Conservation (phyloP, 1,139 yeast species). For the Zygosaccharomyces sapae region DNA sequence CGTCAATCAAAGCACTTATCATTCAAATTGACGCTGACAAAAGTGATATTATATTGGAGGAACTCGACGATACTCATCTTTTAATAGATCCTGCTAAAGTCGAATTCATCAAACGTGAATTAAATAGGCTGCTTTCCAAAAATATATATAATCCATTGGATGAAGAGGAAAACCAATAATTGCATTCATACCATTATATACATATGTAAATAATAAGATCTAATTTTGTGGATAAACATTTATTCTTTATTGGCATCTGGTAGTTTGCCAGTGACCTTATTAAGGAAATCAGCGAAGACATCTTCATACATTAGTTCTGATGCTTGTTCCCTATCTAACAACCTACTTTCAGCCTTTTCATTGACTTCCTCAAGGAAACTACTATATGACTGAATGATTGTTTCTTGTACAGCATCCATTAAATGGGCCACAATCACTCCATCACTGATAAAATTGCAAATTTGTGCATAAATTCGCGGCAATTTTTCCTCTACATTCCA, state of each 20-base stretch:
- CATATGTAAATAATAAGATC: neutral
- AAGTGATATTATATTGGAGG: slow-evolving; percentile 71
- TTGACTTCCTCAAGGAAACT: slow-evolving; percentile 39
- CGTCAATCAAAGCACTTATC: slow-evolving; percentile 83
- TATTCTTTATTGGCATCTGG: slow-evolving; percentile 4
- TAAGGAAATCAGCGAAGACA: slow-evolving; percentile 25
- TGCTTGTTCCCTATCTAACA: slow-evolving; percentile 22
- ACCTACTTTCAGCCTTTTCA: slow-evolving; percentile 28
- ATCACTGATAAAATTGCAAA: slow-evolving; percentile 46
- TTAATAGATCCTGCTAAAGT: slow-evolving; percentile 75
- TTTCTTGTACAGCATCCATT: slow-evolving; percentile 58
- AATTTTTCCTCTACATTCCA: slow-evolving; percentile 49
- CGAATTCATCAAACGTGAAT: slow-evolving; percentile 67
- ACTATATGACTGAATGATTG: slow-evolving; percentile 48
- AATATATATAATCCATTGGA: slow-evolving; percentile 84
- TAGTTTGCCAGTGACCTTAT: slow-evolving; percentile 18
- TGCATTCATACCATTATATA: neutral
- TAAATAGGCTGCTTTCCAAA: slow-evolving; percentile 69
- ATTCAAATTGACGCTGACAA: slow-evolving; percentile 66
- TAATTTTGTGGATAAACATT: neutral
- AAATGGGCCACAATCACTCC: slow-evolving; percentile 45
- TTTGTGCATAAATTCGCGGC: slow-evolving; percentile 52
- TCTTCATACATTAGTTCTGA: slow-evolving; percentile 29
- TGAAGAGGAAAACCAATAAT: slow-evolving; percentile 47
- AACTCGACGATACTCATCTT: slow-evolving; percentile 85